Evolutionary conservation across 352 stramenopile species (phyloP).

Genomic region (Phytophthora hybrid): DNA sequence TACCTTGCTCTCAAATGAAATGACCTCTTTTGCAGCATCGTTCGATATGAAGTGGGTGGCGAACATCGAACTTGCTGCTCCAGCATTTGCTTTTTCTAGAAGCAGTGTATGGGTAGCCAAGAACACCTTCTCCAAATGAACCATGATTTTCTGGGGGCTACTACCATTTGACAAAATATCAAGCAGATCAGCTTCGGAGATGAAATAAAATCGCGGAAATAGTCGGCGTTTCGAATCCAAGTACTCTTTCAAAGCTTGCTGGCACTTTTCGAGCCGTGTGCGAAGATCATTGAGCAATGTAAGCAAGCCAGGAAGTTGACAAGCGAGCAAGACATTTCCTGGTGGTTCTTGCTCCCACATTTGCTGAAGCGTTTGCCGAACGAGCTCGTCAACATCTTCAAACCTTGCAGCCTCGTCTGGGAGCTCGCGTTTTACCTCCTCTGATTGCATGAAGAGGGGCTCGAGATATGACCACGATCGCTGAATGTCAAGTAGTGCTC

Average conservation of each 20-base stretch:
- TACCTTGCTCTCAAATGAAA: slow-evolving; percentile 91
- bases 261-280: slow-evolving; percentile 90
- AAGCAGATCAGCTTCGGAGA: slow-evolving; percentile 94
- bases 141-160: slow-evolving; percentile 87
- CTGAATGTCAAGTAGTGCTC: slow-evolving; percentile 94
- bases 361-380: slow-evolving; percentile 70
- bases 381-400: slow-evolving; percentile 84
- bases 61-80: slow-evolving; percentile 44
- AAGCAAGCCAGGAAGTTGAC: slow-evolving; percentile 84
- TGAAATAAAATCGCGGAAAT: slow-evolving; percentile 97
- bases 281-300: slow-evolving; percentile 80
- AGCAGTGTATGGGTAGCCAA: slow-evolving; percentile 71
- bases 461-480: slow-evolving; percentile 96
- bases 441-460: slow-evolving; percentile 94
- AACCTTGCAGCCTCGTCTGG: slow-evolving; percentile 93
- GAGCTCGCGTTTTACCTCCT: slow-evolving; percentile 95
- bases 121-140: slow-evolving; percentile 93
- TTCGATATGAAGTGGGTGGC: slow-evolving; percentile 93
- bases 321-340: slow-evolving; percentile 83
- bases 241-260: slow-evolving; percentile 95
- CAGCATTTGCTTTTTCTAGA: slow-evolving; percentile 53
- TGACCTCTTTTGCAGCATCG: slow-evolving; percentile 88
- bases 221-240: slow-evolving; percentile 92
- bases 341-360: slow-evolving; percentile 77
- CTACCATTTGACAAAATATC: slow-evolving; percentile 95